These are phyloP conservation scores for Acacia melanoxylon DNA, from an alignment of 306 rosid genomes.

Conservation along the genomic window DNA sequence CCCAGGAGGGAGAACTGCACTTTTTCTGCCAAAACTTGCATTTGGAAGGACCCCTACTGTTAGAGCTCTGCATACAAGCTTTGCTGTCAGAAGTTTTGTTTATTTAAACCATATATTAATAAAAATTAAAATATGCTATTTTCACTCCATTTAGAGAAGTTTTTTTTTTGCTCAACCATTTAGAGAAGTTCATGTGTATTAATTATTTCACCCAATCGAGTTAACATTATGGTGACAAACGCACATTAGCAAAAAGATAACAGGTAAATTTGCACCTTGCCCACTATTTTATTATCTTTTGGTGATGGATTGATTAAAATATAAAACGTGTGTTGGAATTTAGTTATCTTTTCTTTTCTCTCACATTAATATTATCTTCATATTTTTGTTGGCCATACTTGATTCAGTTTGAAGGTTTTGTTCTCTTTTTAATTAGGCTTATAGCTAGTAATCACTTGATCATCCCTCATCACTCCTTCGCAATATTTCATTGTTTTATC, in stretches of 20 bases:
- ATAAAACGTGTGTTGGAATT: background rate
- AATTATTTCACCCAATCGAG: too few relatives aligned
- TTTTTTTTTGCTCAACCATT: too few relatives aligned
- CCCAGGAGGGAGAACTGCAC: background rate
- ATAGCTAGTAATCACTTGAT: constrained; percentile 25
- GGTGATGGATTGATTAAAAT: background rate
- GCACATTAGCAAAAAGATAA: too few relatives aligned
- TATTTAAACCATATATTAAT: background rate
- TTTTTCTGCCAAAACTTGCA: background rate
- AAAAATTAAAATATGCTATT: background rate
- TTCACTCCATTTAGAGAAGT: too few relatives aligned
- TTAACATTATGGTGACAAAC: too few relatives aligned
- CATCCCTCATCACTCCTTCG: constrained; percentile 14
- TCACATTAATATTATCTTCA: constrained; percentile 26
- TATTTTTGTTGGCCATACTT: background rate
- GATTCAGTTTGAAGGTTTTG: constrained; percentile 12
- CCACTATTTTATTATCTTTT: background rate
- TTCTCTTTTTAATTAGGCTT: background rate
- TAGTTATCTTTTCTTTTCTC: constrained; percentile 13
- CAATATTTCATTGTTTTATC: background rate
- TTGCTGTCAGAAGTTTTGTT: background rate
- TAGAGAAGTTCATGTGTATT: too few relatives aligned
- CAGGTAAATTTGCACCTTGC: too few relatives aligned
- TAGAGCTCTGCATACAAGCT: background rate
- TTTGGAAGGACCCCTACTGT: background rate